phyloP scores from a whole-genome alignment of 106 monocot genomes.

The Vanilla planifolia region DNA sequence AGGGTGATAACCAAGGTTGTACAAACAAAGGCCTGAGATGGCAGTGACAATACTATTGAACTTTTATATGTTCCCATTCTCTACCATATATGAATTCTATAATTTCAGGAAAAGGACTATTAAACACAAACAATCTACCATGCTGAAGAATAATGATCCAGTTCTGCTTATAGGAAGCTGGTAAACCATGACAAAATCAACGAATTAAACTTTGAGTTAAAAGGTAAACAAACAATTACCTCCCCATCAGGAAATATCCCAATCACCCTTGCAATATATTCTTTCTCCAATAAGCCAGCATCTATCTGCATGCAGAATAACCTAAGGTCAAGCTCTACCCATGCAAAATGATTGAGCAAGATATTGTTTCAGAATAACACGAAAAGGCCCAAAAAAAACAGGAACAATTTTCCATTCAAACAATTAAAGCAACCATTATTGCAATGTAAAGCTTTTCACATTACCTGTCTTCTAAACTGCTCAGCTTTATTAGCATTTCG shows the following conservation, averaged over 20 bases:
- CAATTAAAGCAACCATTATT: background rate
- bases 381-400: background rate
- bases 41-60: no score
- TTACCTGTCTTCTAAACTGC: slow-evolving; percentile 77
- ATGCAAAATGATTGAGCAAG: slow-evolving; percentile 2
- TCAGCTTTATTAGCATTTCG: slow-evolving; percentile 89
- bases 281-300: slow-evolving; percentile 70
- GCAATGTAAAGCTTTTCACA: background rate
- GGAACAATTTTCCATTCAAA: background rate
- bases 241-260: slow-evolving; percentile 89
- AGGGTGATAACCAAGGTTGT: no score
- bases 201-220: background rate
- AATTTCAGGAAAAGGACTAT: no score
- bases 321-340: slow-evolving; percentile 1
- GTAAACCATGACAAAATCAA: no score
- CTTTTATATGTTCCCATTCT: no score
- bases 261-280: slow-evolving; percentile 86
- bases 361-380: background rate
- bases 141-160: no score
- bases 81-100: no score
- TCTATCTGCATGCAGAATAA: slow-evolving; percentile 46
- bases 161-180: no score
- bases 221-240: slow-evolving; percentile 30
- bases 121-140: no score
- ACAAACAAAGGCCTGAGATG: no score